These are phyloP conservation scores for Teunomyces aglyptinius DNA, from an alignment of 805 yeast species.

Conservation along the genomic window DNA sequence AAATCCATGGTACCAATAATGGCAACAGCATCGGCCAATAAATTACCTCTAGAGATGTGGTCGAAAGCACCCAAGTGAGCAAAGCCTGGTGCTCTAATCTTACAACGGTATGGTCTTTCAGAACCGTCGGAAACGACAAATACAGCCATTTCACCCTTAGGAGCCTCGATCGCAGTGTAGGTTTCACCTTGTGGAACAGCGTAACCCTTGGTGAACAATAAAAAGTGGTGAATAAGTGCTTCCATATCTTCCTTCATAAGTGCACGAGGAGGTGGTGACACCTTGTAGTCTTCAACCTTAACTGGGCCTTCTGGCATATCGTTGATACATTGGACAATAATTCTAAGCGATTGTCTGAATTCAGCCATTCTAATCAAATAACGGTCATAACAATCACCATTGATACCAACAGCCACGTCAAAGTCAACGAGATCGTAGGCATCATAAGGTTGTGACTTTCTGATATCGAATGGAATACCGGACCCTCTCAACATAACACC, in stretches of 20 bases:
- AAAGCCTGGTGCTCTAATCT: slow-evolving; percentile 92
- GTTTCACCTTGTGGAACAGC: slow-evolving; percentile 90
- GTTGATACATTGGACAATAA: slow-evolving; percentile 85
- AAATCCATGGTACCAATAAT: slow-evolving; percentile 94
- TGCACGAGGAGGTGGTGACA: slow-evolving; percentile 77
- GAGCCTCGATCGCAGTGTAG: slow-evolving; percentile 88
- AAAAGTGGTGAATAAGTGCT: slow-evolving; percentile 84
- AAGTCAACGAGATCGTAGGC: slow-evolving; percentile 85
- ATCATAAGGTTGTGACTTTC: slow-evolving; percentile 86
- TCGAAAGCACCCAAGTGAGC: slow-evolving; percentile 89
- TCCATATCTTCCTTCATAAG: slow-evolving; percentile 92
- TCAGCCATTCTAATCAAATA: slow-evolving; percentile 87
- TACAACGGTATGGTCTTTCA: slow-evolving; percentile 89
- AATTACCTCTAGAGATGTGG: slow-evolving; percentile 81
- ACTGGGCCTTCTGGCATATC: slow-evolving; percentile 92
- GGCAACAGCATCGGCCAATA: slow-evolving; percentile 89
- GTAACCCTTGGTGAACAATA: slow-evolving; percentile 83
- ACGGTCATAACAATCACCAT: slow-evolving; percentile 91
- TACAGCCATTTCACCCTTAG: slow-evolving; percentile 94
- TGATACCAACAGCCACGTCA: slow-evolving; percentile 80
- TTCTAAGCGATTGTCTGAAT: slow-evolving; percentile 86
- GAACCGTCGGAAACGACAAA: slow-evolving; percentile 85
- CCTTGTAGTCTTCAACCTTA: slow-evolving; percentile 86
- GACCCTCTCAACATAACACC: slow-evolving; percentile 93
- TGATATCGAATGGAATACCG: slow-evolving; percentile 82